These are phyloP conservation scores for Calocybe indica DNA, from an alignment of 768 basidiomycete genomes.

Conservation along the genomic window DNA sequence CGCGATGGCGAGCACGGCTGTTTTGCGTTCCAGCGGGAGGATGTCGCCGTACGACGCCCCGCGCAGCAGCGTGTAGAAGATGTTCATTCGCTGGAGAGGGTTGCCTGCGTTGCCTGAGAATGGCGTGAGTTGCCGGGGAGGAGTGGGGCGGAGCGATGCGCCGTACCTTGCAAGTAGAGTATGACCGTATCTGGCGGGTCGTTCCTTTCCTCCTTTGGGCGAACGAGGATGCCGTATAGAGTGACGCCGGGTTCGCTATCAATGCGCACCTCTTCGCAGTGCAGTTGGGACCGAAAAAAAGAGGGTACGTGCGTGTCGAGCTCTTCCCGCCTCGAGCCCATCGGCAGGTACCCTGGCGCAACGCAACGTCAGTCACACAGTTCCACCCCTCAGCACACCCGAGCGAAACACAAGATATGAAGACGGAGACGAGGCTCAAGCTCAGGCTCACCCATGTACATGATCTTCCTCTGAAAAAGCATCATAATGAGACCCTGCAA, in stretches of 20 bases:
- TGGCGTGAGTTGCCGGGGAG: slow-evolving; percentile 11
- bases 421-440: neutral
- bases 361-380: neutral
- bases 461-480: slow-evolving; percentile 42
- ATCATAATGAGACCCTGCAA: slow-evolving; percentile 40
- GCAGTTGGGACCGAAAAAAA: slow-evolving; percentile 5
- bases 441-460: slow-evolving; percentile 36
- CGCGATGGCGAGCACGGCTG: slow-evolving; percentile 31
- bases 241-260: neutral
- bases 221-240: slow-evolving; percentile 12
- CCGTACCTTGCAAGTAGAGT: slow-evolving; percentile 19
- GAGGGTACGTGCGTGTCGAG: slow-evolving; percentile 15
- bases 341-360: slow-evolving; percentile 28
- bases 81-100: slow-evolving; percentile 36
- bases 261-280: slow-evolving; percentile 13
- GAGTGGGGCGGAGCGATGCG: neutral
- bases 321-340: slow-evolving; percentile 29
- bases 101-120: slow-evolving; percentile 46
- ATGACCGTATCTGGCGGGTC: slow-evolving; percentile 10
- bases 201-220: neutral
- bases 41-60: slow-evolving; percentile 34
- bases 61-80: slow-evolving; percentile 30
- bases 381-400: neutral
- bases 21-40: neutral
- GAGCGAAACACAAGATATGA: too few species aligned